Evolutionary conservation across 208 protist genomes (phyloP), one percentile per base, ranked within the genome.

Genomic region (Trypanosoma caninum): DNA sequence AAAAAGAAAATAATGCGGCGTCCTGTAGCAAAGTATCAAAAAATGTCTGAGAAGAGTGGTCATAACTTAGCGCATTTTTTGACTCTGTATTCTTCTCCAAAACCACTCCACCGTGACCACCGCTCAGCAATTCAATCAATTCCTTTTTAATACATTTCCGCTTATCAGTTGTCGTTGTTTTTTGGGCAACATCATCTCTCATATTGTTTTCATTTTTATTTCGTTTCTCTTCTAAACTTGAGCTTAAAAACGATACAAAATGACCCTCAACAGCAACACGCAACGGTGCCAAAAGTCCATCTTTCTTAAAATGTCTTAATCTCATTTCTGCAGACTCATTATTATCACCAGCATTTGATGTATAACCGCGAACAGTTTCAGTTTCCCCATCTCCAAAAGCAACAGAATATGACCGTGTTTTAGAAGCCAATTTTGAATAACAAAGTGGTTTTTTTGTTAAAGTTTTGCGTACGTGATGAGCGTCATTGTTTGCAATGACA

Each of bases 261-360:
- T 74, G 80, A 38, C 50, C 51, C 51, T 88, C 74, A 53, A 88
- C 44, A 25, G 78, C 77, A 3, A 77, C 81, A 30, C 71, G 65
- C 25, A 88, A 48, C 1, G 72, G 68, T 18, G 34, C 55, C 22
- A 88, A 56, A 8, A 71, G 45, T 18, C 48, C 51, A 65, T 88
- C 81, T 48, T 69, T 69, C 10, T 51, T 44, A 14, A 46, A 35
- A 37, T 73, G 48, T 35, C n/a, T n/a, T n/a, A n/a, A n/a, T n/a
- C n/a, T n/a, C n/a, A n/a, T n/a, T n/a, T n/a, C n/a, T n/a, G 16
- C 30, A 3, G 27, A 3, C 52, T 27, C 27, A 22, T 30, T 38
- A 7, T 25, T 44, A 34, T 50, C 56, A 14, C 46, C n/a, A 3
- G 11, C n/a, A 1, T 42, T 13, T 18, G 1, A 18, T 2, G 42